These are phyloP conservation scores for Bipolaris bicolor DNA, from an alignment of 2,329 filamentous ascomycete species.

Conservation along the genomic window DNA sequence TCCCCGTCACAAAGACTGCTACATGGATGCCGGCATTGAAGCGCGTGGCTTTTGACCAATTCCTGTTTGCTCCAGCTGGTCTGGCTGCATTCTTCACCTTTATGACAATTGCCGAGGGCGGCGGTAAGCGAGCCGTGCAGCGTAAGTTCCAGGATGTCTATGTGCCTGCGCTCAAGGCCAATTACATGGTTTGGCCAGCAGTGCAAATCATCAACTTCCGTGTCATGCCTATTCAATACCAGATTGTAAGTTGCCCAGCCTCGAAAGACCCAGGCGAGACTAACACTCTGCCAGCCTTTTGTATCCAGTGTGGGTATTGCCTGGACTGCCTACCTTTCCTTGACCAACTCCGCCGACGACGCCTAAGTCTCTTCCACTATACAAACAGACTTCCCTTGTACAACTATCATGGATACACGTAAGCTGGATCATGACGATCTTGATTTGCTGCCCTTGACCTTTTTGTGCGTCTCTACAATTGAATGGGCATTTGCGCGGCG, in stretches of 20 bases:
- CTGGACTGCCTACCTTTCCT: conserved; percentile 95
- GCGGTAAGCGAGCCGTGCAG: conserved; percentile 76
- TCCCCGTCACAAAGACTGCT: conserved; percentile 78
- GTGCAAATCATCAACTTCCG: conserved; percentile 98
- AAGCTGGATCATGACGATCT: conserved; percentile 20
- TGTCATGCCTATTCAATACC: conserved; percentile 91
- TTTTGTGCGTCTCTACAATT: conserved; percentile 31
- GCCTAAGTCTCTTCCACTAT: conserved; percentile 39
- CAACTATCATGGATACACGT: conserved; percentile 20
- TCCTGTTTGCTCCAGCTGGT: conserved; percentile 89
- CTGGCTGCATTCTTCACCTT: conserved; percentile 89
- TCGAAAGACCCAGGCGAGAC: background rate
- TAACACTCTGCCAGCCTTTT: conserved; percentile 70
- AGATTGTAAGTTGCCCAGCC: conserved; percentile 72
- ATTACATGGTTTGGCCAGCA: conserved; percentile 92
- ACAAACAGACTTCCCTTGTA: conserved; percentile 23
- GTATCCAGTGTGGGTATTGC: conserved; percentile 95
- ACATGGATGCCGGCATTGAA: conserved; percentile 81
- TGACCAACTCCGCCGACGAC: conserved; percentile 86
- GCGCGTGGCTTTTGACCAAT: conserved; percentile 88
- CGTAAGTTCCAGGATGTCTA: conserved; percentile 95
- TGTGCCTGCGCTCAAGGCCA: conserved; percentile 90
- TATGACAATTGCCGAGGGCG: conserved; percentile 96
- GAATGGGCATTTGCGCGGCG: conserved; percentile 27
- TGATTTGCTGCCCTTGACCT: conserved; percentile 21